phyloP scores from a whole-genome alignment of 306 rosid genomes.

The Malus sylvestris region DNA sequence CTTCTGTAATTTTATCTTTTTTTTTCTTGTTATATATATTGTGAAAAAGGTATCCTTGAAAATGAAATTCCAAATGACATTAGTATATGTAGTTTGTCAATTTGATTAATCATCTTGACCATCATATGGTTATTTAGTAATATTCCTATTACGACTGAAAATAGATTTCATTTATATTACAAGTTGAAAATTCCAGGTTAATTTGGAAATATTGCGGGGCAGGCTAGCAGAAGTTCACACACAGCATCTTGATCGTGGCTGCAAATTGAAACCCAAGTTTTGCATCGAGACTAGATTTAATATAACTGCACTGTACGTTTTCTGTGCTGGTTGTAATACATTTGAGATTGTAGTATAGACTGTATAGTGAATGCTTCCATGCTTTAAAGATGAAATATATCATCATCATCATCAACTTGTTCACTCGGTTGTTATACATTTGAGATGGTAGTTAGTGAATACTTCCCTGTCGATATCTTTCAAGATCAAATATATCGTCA shows the following conservation, averaged over 20 bases:
- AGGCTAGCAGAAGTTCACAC: conserved; percentile 67
- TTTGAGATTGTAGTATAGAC: conserved; percentile 61
- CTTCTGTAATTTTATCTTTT: neutral
- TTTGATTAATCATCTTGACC: neutral
- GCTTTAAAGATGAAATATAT: neutral
- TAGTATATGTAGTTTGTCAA: neutral
- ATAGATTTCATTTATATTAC: neutral
- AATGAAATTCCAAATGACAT: neutral
- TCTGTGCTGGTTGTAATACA: conserved; percentile 56
- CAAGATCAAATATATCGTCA: too few relatives aligned
- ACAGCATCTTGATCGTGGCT: conserved; percentile 71
- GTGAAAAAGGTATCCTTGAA: neutral
- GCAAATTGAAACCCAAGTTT: conserved; percentile 59
- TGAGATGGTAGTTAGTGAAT: too few relatives aligned
- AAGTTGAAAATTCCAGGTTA: conserved; percentile 32
- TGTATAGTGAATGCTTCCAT: neutral
- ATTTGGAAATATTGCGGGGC: conserved; percentile 47
- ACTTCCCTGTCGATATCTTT: too few relatives aligned
- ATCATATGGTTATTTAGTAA: neutral
- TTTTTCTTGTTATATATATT: neutral
- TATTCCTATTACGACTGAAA: neutral
- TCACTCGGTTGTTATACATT: too few relatives aligned
- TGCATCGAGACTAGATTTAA: conserved; percentile 54
- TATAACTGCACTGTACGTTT: conserved; percentile 68
- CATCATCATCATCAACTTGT: too few relatives aligned